Percentiles rank a stretch among this genome's conserved stretches.
These are phyloP conservation scores for Pseudocercospora cruenta DNA, from an alignment of 2,329 filamentous ascomycete species.

Conservation along the genomic window DNA sequence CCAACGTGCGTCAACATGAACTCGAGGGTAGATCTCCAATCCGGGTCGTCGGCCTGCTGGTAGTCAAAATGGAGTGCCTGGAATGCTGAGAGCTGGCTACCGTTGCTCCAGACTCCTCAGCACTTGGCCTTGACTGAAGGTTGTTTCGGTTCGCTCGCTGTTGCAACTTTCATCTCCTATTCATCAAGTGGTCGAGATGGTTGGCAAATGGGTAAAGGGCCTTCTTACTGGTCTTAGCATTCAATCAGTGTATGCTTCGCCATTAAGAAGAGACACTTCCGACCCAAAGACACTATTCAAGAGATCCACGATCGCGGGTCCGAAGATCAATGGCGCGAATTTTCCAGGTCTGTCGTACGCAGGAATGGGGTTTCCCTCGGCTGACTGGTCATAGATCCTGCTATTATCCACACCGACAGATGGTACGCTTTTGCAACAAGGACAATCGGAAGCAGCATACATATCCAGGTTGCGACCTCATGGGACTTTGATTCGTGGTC, in stretches of 20 bases:
- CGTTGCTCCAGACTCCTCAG: background rate
- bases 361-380: conserved; percentile 60
- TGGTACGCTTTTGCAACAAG: conserved; percentile 48
- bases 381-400: conserved; percentile 36
- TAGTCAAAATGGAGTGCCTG: conserved; percentile 14
- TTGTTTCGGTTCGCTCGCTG: background rate
- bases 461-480: conserved; percentile 46
- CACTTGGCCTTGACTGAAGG: background rate
- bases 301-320: conserved; percentile 25
- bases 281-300: conserved; percentile 7
- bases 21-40: background rate
- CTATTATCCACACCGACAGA: conserved; percentile 37
- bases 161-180: background rate
- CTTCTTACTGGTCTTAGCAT: background rate
- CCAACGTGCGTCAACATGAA: conserved; percentile 5
- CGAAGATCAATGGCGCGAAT: conserved; percentile 43
- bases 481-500: conserved; percentile 41
- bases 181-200: background rate
- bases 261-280: background rate
- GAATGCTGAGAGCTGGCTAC: conserved; percentile 12
- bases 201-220: background rate
- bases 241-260: background rate
- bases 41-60: background rate
- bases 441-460: conserved; percentile 39
- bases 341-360: conserved; percentile 66